Evolutionary conservation across 176 grass and related monocot species (phyloP).

Genomic region (Oropetium thomaeum): DNA sequence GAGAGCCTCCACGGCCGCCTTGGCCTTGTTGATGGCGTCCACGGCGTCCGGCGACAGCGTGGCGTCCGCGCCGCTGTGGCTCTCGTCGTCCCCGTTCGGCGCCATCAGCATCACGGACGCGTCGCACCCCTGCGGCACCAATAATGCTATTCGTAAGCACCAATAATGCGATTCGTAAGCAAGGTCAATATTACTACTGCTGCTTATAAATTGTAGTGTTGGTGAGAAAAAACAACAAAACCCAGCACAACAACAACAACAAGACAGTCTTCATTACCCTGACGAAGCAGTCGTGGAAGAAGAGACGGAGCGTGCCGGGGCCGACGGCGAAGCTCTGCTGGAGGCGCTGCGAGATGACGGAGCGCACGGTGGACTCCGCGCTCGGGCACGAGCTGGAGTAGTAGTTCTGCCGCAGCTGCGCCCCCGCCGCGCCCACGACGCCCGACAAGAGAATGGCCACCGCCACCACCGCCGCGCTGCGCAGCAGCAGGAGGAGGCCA

Average conservation of each 20-base stretch:
- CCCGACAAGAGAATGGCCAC: not conserved
- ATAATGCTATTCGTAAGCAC: too few relatives aligned
- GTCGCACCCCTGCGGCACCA: slow-evolving; percentile 65
- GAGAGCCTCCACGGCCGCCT: slow-evolving; percentile 70
- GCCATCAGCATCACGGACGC: slow-evolving; percentile 76
- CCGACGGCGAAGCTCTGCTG: slow-evolving; percentile 82
- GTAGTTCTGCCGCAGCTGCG: slow-evolving; percentile 71
- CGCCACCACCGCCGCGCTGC: not conserved
- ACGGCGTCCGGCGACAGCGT: slow-evolving; percentile 74
- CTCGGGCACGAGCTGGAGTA: slow-evolving; percentile 64
- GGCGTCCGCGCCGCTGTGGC: slow-evolving; percentile 65
- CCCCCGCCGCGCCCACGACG: not conserved
- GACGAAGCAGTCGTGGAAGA: slow-evolving; percentile 94
- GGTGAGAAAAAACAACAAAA: too few relatives aligned
- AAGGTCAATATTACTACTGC: too few relatives aligned
- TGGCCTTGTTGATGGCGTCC: slow-evolving; percentile 77
- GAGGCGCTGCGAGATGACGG: slow-evolving; percentile 61
- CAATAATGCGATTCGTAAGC: too few relatives aligned
- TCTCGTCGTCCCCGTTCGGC: slow-evolving; percentile 67
- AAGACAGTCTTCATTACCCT: slow-evolving; percentile 42
- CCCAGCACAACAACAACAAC: too few relatives aligned
- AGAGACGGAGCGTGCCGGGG: slow-evolving; percentile 75
- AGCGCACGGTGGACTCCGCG: slow-evolving; percentile 60
- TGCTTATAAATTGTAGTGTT: too few relatives aligned
- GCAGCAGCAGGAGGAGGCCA: not conserved